These are phyloP conservation scores for Amanita muscaria DNA, from an alignment of 768 basidiomycete species.

Conservation along the genomic window DNA sequence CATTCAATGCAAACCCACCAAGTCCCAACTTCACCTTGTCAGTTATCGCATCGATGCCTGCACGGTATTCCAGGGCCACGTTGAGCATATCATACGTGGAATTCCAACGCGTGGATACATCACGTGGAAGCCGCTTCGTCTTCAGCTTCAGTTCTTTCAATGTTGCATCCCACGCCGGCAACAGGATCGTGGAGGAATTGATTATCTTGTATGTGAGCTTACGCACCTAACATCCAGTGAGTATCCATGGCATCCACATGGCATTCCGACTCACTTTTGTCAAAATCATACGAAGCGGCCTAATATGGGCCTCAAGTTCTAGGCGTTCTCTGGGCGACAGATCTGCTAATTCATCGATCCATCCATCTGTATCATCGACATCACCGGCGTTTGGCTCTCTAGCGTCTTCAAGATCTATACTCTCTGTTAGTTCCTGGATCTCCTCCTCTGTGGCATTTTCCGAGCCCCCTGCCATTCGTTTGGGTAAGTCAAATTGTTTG, in stretches of 20 bases:
- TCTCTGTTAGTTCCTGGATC: no score
- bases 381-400: no score
- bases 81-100: slow-evolving; percentile 25
- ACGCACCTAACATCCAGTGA: slow-evolving; percentile 13
- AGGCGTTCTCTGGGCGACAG: no score
- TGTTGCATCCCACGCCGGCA: slow-evolving; percentile 20
- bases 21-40: slow-evolving; percentile 6
- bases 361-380: no score
- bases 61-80: slow-evolving; percentile 20
- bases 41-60: slow-evolving; percentile 7
- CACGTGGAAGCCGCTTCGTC: slow-evolving; percentile 19
- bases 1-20: slow-evolving; percentile 12
- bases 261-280: slow-evolving; percentile 7
- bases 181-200: slow-evolving; percentile 19
- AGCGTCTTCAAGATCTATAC: no score
- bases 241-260: background rate
- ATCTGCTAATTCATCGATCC: no score
- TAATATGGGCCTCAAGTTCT: no score
- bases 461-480: background rate
- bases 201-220: slow-evolving; percentile 18
- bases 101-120: slow-evolving; percentile 30
- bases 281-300: no score
- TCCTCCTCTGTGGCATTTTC: background rate
- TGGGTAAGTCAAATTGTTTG: background rate
- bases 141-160: slow-evolving; percentile 10